phyloP scores from a whole-genome alignment of 768 basidiomycete genomes.

The Crepidotus variabilis region DNA sequence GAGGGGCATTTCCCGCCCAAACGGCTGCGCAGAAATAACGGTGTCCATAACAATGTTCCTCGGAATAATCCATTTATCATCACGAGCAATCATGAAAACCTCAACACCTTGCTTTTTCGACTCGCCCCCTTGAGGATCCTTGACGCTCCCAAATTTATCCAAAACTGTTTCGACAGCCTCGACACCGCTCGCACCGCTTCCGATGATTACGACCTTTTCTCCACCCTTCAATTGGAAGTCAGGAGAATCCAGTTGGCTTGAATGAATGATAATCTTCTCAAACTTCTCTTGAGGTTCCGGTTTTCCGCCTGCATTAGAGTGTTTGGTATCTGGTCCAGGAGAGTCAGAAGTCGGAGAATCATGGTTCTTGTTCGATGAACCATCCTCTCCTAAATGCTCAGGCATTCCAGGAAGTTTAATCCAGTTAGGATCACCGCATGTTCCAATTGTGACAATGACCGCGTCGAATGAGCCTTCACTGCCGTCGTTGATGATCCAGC shows the following conservation, averaged over 20 bases:
- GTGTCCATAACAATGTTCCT: conserved; percentile 45
- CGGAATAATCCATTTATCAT: conserved; percentile 52
- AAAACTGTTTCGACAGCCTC: conserved; percentile 29
- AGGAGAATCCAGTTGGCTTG: conserved; percentile 40
- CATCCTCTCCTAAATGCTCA: conserved; percentile 15
- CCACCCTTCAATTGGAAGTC: conserved; percentile 24
- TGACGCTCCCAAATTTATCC: conserved; percentile 19
- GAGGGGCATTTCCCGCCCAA: conserved; percentile 49
- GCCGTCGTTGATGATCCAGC: conserved; percentile 47
- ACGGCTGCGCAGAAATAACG: conserved; percentile 44
- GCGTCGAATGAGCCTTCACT: conserved; percentile 46
- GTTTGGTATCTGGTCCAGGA: neutral
- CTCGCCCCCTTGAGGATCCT: conserved; percentile 4
- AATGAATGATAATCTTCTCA: conserved; percentile 38
- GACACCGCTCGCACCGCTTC: conserved; percentile 46
- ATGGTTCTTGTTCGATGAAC: neutral
- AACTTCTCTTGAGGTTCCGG: conserved; percentile 18
- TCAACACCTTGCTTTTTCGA: conserved; percentile 22
- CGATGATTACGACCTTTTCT: conserved; percentile 42
- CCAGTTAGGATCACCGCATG: conserved; percentile 45
- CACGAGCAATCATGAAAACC: conserved; percentile 35
- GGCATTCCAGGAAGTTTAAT: conserved; percentile 42
- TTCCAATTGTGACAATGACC: conserved; percentile 45
- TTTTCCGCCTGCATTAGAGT: neutral
- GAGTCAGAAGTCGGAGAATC: neutral